phyloP scores from a whole-genome alignment of 768 basidiomycete genomes.

The Fomitopsis serialis region DNA sequence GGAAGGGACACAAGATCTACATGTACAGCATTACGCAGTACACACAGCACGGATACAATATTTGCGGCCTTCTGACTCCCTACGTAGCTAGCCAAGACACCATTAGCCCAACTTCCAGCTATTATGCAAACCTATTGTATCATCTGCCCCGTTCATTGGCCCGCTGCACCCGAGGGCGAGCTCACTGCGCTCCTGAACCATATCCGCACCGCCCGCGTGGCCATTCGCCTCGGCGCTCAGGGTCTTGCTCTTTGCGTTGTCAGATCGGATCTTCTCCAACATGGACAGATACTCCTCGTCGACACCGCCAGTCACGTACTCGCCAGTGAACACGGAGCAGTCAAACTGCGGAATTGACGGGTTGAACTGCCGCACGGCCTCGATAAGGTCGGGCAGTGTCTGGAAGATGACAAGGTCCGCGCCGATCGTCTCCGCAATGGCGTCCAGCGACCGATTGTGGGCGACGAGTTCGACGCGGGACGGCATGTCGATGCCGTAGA shows the following conservation, averaged over 20 bases:
- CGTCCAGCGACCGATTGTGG: slow-evolving; percentile 60
- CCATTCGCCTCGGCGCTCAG: slow-evolving; percentile 28
- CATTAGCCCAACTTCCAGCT: slow-evolving; percentile 42
- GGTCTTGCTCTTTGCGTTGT: slow-evolving; percentile 67
- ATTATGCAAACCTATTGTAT: slow-evolving; percentile 79
- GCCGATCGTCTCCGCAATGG: slow-evolving; percentile 79
- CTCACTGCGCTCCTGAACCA: slow-evolving; percentile 15
- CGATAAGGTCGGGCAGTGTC: slow-evolving; percentile 80
- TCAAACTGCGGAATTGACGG: slow-evolving; percentile 74
- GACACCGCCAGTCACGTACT: slow-evolving; percentile 94
- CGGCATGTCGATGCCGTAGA: slow-evolving; percentile 99
- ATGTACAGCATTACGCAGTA: neutral
- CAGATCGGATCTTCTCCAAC: slow-evolving; percentile 74
- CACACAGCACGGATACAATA: neutral
- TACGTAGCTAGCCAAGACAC: neutral
- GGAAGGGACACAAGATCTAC: neutral
- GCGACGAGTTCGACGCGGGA: slow-evolving; percentile 92
- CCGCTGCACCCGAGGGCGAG: slow-evolving; percentile 30
- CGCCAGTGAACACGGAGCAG: slow-evolving; percentile 96
- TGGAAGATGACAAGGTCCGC: slow-evolving; percentile 97
- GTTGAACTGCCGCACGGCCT: slow-evolving; percentile 84
- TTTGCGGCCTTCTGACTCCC: no score
- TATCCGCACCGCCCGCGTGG: slow-evolving; percentile 24
- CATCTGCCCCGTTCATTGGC: slow-evolving; percentile 59
- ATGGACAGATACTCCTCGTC: slow-evolving; percentile 73